Base-by-base conservation (phyloP, 345 rosid genomes). In the Eucalyptus fibrosa region DNA sequence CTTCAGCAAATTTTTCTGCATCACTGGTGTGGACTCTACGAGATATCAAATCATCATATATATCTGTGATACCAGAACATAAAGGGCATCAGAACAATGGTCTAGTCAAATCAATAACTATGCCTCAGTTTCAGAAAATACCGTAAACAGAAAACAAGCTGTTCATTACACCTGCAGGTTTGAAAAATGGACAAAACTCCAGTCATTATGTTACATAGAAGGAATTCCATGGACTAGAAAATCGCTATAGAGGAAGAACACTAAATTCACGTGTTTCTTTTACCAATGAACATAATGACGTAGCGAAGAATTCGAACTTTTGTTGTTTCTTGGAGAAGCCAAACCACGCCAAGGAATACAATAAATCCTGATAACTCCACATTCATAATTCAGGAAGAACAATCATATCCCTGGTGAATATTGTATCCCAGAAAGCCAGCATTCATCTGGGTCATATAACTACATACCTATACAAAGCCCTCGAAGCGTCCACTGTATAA, bases 1-100 rank as follows among this genome's bases (percentile, higher is more conserved):
- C 92, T 95, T 95, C 96, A 5, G 97, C 96, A 80, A 95, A 95
- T 90, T 95, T 95, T 92, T 95, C 97, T 11, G 97, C 97, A 87
- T 95, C 96, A 86, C 96, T 95, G 24, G 95, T 86, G 92, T 93
- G 90, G 56, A 95, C 96, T 92, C 96, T 93, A 86, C 95, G 92
- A n/a, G 97, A 95, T 95, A 95, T 95, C 88, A 95, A 90, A 89
- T 95, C 97, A 87, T 95, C 96, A 45, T 95, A 95, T 87, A 95
- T 95, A 88, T 95, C 97, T 95, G 94, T 83, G 88, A 55, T 32
- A 89, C 45, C 82, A 77, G 14, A 77, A 23, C 83, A 77, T 34
- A 30, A 47, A 24, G 44, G 17, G 12, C 40, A 49, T 80, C 50
- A 50, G 86, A 51, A 26, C 30, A 69, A 77, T 62, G 32, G 7